Conservation (phyloP, 2,329 filamentous ascomycete species). For the Alternaria arbusti region DNA sequence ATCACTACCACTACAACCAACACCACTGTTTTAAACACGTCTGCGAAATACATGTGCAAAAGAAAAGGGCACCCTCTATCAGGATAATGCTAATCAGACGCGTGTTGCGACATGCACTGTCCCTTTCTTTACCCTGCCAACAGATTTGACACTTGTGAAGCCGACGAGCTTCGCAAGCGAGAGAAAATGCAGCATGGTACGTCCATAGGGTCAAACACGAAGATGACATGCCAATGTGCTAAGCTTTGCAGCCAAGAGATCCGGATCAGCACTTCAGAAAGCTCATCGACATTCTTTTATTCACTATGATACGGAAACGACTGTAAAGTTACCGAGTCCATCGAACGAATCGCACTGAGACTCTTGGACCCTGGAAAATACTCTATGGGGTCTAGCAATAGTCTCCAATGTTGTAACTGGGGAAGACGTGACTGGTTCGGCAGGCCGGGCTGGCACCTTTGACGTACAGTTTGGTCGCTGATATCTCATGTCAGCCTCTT, state of each 20-base stretch:
- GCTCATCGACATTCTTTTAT: background rate
- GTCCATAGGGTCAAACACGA: background rate
- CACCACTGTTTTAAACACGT: background rate
- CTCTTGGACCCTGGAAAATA: background rate
- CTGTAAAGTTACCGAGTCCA: background rate
- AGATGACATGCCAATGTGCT: background rate
- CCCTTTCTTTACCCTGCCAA: background rate
- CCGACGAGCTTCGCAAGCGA: background rate
- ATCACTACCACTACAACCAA: background rate
- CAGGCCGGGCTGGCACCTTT: conserved; percentile 14
- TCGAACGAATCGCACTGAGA: background rate
- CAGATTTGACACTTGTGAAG: background rate
- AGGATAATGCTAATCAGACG: background rate
- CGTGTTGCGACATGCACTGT: background rate
- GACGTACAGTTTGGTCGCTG: conserved; percentile 11
- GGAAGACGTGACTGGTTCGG: conserved; percentile 4
- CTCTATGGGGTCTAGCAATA: conserved; percentile 9
- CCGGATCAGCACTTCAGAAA: background rate
- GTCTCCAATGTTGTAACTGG: conserved; percentile 14
- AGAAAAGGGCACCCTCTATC: background rate
- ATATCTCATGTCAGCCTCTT: background rate
- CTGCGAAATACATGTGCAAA: background rate
- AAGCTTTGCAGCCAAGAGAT: background rate
- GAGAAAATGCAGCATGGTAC: background rate
- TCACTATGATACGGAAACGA: background rate